Percentiles rank a stretch among this genome's conserved stretches.
phyloP scores from a whole-genome alignment of 2,329 filamentous ascomycete species.

The Penicillium sp. region DNA sequence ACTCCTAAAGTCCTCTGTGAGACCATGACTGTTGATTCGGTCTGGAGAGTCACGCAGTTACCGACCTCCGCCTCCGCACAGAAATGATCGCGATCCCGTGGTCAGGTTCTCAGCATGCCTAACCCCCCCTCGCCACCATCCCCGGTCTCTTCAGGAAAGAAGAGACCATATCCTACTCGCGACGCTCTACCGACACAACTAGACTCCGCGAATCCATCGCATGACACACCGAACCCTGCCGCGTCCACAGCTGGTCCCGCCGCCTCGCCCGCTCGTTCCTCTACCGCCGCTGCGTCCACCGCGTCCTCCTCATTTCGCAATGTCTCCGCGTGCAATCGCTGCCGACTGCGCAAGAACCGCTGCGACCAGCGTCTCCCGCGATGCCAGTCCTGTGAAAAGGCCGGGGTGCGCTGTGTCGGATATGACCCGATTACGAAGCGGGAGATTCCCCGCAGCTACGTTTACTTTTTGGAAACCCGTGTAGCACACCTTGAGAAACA shows the following conservation, averaged over 20 bases:
- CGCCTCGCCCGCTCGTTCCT: slow-evolving; percentile 24
- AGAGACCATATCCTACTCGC: slow-evolving; percentile 37
- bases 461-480: slow-evolving; percentile 89
- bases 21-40: slow-evolving; percentile 35
- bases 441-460: slow-evolving; percentile 89
- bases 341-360: slow-evolving; percentile 86
- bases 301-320: slow-evolving; percentile 66
- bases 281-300: slow-evolving; percentile 23
- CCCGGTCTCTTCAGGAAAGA: slow-evolving; percentile 36
- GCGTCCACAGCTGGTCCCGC: slow-evolving; percentile 16
- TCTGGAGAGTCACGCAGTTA: slow-evolving; percentile 19
- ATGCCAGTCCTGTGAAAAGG: slow-evolving; percentile 90
- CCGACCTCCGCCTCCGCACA: slow-evolving; percentile 28
- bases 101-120: slow-evolving; percentile 35
- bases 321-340: slow-evolving; percentile 93
- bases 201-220: slow-evolving; percentile 20
- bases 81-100: slow-evolving; percentile 35
- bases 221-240: slow-evolving; percentile 17
- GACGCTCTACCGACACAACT: slow-evolving; percentile 26
- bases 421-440: slow-evolving; percentile 96
- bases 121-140: slow-evolving; percentile 33
- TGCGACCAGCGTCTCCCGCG: slow-evolving; percentile 92
- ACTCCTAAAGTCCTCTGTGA: slow-evolving; percentile 3
- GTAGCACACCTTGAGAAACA: slow-evolving; percentile 80
- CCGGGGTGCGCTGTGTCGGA: slow-evolving; percentile 85